Base-by-base conservation (phyloP, 2,329 filamentous ascomycete species). In the Aspergillus sp. region DNA sequence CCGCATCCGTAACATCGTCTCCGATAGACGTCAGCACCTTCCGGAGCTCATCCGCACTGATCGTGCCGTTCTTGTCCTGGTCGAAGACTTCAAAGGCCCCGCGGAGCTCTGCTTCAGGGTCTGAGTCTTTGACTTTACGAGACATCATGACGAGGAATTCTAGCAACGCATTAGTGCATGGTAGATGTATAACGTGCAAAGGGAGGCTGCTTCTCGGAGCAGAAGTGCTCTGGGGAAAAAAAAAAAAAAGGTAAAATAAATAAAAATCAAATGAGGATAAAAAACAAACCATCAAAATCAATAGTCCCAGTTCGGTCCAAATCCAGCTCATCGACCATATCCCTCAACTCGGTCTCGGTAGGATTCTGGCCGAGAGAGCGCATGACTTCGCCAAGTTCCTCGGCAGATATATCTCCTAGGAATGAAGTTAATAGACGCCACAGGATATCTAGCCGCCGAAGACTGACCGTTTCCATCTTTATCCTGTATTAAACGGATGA, bases 121-220 rank as follows among this genome's bases (percentile, higher is more conserved):
- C 45, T 6, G n/a, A 8, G 45, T 38, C 45, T 36, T 48, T 48
- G 45, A 48, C 45, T 38, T 48, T 48, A 32, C 45, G 45, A 32
- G 45, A 48, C 45, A 48, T 48, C 30, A 48, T 34, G 45, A 48
- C 20, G n/a, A 48, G 45, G 17, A 48, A 48, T 48, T 48, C 45
- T 48, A 36, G 4, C 20, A n/a, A 1, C 6, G 34, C 5, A 13
- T 36, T 36, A 36, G 34, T n/a, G 5, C n/a, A 36, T 1, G 12
- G 13, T 36, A n/a, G 5, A 34, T n/a, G 32, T 12, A 36, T 13
- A 36, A 15, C 3, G 9, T 32, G 30, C 12, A 15, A n/a, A 36
- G 15, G n/a, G 34, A n/a, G n/a, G n/a, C n/a, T n/a, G 34, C 0
- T 36, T 11, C 26, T 30, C 26, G 26, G 26, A 9, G 9, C 11